phyloP scores from a whole-genome alignment of 495 filamentous ascomycete genomes.

The Hypoxylon lienhwacheense region DNA sequence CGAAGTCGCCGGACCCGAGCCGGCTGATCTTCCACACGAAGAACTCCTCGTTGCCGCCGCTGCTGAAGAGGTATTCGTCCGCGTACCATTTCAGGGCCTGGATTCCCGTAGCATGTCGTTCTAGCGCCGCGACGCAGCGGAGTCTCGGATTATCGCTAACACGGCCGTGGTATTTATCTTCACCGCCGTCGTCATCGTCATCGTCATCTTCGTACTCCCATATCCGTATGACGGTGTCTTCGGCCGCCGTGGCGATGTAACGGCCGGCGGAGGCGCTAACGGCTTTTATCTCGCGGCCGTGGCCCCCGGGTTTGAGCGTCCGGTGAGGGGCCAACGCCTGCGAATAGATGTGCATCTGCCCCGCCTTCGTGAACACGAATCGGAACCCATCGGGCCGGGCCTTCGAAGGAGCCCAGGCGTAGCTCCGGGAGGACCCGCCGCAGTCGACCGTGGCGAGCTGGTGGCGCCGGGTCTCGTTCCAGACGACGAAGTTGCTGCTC shows the following conservation, averaged over 20 bases:
- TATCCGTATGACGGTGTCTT: conserved; percentile 84
- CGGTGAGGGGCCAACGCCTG: conserved; percentile 53
- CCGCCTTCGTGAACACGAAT: conserved; percentile 60
- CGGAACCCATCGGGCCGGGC: conserved; percentile 39
- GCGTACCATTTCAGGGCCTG: conserved; percentile 78
- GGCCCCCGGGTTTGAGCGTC: conserved; percentile 66
- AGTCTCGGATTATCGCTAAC: conserved; percentile 24
- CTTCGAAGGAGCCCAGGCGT: conserved; percentile 57
- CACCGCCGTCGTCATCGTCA: too few species aligned
- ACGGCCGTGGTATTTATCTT: neutral
- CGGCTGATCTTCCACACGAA: conserved; percentile 72
- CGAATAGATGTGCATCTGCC: conserved; percentile 53
- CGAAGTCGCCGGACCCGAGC: conserved; percentile 54
- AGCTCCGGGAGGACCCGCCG: conserved; percentile 78
- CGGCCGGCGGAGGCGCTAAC: conserved; percentile 55
- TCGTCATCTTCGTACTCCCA: conserved; percentile 44
- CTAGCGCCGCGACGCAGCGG: conserved; percentile 62
- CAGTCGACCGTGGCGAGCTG: conserved; percentile 74
- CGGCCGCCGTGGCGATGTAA: conserved; percentile 79
- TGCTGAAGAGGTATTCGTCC: conserved; percentile 74
- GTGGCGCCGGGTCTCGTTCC: conserved; percentile 67
- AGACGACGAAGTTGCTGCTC: conserved; percentile 74
- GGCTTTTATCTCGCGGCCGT: conserved; percentile 88
- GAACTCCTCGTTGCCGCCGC: conserved; percentile 84
- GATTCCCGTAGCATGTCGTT: conserved; percentile 78